These are phyloP conservation scores for Lipomyces orientalis DNA, from an alignment of 805 yeast species.

Conservation along the genomic window DNA sequence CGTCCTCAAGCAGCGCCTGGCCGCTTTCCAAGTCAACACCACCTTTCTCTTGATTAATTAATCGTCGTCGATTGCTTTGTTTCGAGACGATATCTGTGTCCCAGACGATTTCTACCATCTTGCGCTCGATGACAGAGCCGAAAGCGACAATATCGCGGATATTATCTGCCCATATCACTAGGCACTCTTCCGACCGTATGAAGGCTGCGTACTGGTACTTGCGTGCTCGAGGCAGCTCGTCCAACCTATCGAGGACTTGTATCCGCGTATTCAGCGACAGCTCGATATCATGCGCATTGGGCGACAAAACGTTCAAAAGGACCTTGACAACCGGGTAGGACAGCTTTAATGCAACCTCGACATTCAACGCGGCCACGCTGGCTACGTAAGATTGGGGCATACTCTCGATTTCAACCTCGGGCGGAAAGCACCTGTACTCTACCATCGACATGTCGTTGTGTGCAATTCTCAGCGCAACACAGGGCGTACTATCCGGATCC, in stretches of 20 bases:
- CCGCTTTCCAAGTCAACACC: not conserved
- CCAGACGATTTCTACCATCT: conserved; percentile 19
- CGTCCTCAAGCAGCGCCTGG: not conserved
- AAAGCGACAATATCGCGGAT: conserved; percentile 5
- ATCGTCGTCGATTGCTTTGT: not conserved
- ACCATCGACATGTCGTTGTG: conserved; percentile 10
- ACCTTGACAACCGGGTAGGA: conserved; percentile 16
- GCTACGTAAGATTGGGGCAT: not conserved
- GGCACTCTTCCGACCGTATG: conserved; percentile 13
- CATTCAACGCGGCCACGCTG: conserved; percentile 16
- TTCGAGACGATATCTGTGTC: not conserved
- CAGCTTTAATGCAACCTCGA: conserved; percentile 16
- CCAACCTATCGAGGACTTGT: conserved; percentile 19
- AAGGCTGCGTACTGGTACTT: conserved; percentile 25
- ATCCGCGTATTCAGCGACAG: conserved; percentile 15
- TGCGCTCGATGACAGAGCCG: conserved; percentile 12
- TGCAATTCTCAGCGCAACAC: conserved; percentile 7
- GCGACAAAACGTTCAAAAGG: conserved; percentile 1
- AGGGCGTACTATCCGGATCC: conserved; percentile 3
- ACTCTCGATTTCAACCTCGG: not conserved
- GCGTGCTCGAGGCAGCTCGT: conserved; percentile 25
- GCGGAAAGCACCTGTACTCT: conserved; percentile 23
- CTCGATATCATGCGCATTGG: conserved; percentile 7
- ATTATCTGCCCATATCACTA: conserved; percentile 25
- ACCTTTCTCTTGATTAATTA: not conserved